These are phyloP conservation scores for Monosporascus sp. DNA, from an alignment of 2,329 filamentous ascomycete genomes.

Conservation along the genomic window DNA sequence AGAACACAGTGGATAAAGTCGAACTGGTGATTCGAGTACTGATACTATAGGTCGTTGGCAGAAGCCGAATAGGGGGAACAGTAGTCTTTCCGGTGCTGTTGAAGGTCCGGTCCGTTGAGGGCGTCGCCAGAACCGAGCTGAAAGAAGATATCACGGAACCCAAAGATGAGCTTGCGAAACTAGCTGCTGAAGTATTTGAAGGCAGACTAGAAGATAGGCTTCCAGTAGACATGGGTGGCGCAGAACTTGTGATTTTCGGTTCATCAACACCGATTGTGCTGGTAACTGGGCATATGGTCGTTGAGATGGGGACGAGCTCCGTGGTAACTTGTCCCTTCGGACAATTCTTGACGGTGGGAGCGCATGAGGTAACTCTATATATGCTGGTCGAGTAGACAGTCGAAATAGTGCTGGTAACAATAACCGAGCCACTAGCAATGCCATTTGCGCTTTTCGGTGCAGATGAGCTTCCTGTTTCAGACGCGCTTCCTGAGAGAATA, in stretches of 20 bases:
- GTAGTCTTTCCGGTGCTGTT: neutral
- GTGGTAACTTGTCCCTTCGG: conserved; percentile 20
- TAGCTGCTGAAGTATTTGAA: conserved; percentile 3
- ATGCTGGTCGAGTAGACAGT: conserved; percentile 24
- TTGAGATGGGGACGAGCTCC: conserved; percentile 18
- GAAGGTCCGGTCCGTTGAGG: neutral
- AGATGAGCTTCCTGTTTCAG: too few relatives aligned
- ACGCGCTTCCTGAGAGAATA: too few relatives aligned
- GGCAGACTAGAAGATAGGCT: conserved; percentile 4
- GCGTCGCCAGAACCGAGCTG: conserved; percentile 4
- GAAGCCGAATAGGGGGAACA: conserved; percentile 6
- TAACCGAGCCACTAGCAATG: conserved; percentile 1
- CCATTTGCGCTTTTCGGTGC: too few relatives aligned
- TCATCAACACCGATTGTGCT: conserved; percentile 1
- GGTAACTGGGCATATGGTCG: conserved; percentile 18
- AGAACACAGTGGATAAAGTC: conserved; percentile 23
- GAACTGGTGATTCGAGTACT: conserved; percentile 24
- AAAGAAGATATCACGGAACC: conserved; percentile 9
- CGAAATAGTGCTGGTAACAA: conserved; percentile 10
- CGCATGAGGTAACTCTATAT: conserved; percentile 21
- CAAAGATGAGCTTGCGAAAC: conserved; percentile 7
- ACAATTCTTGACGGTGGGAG: conserved; percentile 20
- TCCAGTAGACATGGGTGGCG: conserved; percentile 1
- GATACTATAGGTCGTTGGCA: conserved; percentile 23
- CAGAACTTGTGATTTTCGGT: conserved; percentile 1